Base-by-base conservation (phyloP, 371 early-diverging fungal genomes). In the Rhizopus delemar region DNA sequence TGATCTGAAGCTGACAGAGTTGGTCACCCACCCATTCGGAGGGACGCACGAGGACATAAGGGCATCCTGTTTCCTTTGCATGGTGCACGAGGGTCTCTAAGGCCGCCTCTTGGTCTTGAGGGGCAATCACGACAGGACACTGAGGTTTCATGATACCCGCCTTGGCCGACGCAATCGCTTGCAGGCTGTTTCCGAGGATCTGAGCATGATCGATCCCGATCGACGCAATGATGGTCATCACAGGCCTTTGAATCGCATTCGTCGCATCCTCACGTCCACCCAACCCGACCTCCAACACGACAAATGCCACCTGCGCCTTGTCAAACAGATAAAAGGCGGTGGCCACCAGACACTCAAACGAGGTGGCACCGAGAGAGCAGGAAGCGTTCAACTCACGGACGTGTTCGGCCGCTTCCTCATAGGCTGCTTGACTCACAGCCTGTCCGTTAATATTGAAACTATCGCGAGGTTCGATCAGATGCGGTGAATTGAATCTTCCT, bases 191-290 rank as follows among this genome's bases (percentile, higher is more conserved):
- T n/a, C 94, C 94, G 4, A 94, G 73, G 13, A 90, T 67, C 22
- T 78, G 83, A 6, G 82, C 73, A 68, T 94, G 94, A 66, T 94
- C 94, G 57, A 84, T 46, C 2, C 86, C 91, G 36, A 94, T 84
- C 0, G 85, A 53, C 3, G 90, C 85, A 32, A 93, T 78, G 41
- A 90, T 72, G 3, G 78, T 63, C 54, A 82, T 78, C 8, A 69
- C 60, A 0, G 81, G 72, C 8, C 57, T 51, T 8, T 65, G 71
- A 63, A 93, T 82, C 0, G 92, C 88, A 65, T 91, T 94, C 1
- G 94, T 94, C 0, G 94, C 93, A 60, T 94, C 94, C 28, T 86
- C 64, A 15, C 75, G 51, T 8, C 94, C 94, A 34, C 94, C 94
- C 54, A 94, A 49, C 3, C 94, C 94, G 8, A 91, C 91, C 67